phyloP scores from a whole-genome alignment of 2,329 filamentous ascomycete genomes.

The Raffaelea albimanens region DNA sequence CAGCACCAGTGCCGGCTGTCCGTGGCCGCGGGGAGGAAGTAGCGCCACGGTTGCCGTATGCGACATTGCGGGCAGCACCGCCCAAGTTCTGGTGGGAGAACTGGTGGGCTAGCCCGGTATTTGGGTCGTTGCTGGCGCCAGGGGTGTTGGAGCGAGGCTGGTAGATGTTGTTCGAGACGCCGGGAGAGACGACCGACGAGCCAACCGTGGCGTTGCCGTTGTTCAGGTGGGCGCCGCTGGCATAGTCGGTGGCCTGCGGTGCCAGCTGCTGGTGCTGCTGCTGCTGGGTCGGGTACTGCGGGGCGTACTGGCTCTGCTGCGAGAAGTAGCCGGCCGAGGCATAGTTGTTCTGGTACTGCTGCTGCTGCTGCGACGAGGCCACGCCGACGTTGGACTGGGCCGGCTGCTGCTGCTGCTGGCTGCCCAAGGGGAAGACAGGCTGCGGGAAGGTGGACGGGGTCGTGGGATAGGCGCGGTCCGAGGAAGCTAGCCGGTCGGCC shows the following conservation, averaged over 20 bases:
- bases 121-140: constrained; percentile 64
- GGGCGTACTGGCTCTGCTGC: constrained; percentile 34
- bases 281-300: constrained; percentile 23
- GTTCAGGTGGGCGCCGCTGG: constrained; percentile 14
- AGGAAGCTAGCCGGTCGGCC: constrained; percentile 53
- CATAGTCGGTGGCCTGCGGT: constrained; percentile 3
- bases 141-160: constrained; percentile 48
- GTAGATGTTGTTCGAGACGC: constrained; percentile 23
- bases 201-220: background rate
- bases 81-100: constrained; percentile 94
- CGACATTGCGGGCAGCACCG: constrained; percentile 57
- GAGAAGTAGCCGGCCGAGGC: constrained; percentile 46
- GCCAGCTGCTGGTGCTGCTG: constrained; percentile 23
- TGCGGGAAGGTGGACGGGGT: constrained; percentile 96
- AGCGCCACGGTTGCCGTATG: constrained; percentile 58
- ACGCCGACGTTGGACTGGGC: constrained; percentile 32
- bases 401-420: constrained; percentile 22
- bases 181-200: background rate
- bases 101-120: constrained; percentile 86
- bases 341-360: constrained; percentile 38
- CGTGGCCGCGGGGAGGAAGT: constrained; percentile 70
- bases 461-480: constrained; percentile 67
- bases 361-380: constrained; percentile 28
- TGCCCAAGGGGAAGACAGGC: constrained; percentile 55
- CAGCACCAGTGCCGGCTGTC: constrained; percentile 72